Conservation (phyloP, 2,329 filamentous ascomycete genomes). For the Epichloe sibirici region DNA sequence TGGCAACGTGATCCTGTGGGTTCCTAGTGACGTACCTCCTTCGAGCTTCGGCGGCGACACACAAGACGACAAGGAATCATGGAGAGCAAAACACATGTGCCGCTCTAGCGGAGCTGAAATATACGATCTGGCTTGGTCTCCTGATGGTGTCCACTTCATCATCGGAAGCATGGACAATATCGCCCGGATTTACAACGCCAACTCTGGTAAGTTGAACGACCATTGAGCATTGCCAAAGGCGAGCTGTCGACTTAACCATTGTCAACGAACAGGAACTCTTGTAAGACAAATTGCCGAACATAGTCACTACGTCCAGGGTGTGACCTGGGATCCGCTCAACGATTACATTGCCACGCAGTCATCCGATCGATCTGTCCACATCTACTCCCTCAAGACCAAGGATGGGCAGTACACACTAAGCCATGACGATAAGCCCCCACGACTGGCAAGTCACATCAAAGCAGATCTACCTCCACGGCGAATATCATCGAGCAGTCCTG, state of each 20-base stretch:
- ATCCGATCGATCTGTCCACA: conserved; percentile 93
- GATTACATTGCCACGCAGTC: conserved; percentile 98
- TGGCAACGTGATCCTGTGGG: conserved; percentile 93
- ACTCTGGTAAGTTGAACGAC: conserved; percentile 51
- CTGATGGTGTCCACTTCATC: conserved; percentile 92
- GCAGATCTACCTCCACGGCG: conserved; percentile 88
- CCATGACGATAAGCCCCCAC: conserved; percentile 55
- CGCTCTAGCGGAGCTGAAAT: conserved; percentile 90
- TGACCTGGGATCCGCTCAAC: conserved; percentile 95
- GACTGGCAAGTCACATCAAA: conserved; percentile 64
- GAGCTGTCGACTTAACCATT: conserved; percentile 3
- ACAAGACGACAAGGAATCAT: conserved; percentile 88
- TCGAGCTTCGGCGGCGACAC: conserved; percentile 69
- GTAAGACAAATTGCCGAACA: conserved; percentile 94
- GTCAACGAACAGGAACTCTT: conserved; percentile 33
- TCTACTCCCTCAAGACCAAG: conserved; percentile 92
- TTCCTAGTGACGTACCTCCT: conserved; percentile 66
- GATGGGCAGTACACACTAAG: conserved; percentile 84
- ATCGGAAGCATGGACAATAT: conserved; percentile 99
- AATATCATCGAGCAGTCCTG: conserved; percentile 84
- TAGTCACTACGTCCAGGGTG: conserved; percentile 95
- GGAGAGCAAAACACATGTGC: conserved; percentile 97
- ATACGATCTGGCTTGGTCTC: conserved; percentile 97
- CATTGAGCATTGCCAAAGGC: neutral
- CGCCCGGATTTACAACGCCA: conserved; percentile 89